Evolutionary conservation across 352 stramenopile genomes (phyloP).

Genomic region (Pythium folliculosum): DNA sequence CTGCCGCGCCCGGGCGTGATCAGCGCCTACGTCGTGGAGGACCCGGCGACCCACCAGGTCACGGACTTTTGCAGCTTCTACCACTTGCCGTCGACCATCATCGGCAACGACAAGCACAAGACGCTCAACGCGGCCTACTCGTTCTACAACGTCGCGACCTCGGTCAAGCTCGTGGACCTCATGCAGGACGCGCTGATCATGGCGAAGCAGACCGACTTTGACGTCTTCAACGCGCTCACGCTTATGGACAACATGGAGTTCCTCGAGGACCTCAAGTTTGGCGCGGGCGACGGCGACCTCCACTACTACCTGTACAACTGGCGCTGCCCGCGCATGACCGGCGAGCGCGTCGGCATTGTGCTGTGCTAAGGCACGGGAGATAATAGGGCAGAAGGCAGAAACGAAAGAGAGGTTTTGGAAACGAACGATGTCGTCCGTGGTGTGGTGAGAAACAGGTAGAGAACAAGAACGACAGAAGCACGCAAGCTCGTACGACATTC

Average conservation of each 20-base stretch:
- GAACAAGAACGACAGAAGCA: neutral
- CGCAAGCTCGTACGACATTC: too few relatives aligned
- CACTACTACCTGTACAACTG: conserved; percentile 82
- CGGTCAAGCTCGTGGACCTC: conserved; percentile 49
- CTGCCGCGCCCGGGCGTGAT: conserved; percentile 95
- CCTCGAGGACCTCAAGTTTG: conserved; percentile 56
- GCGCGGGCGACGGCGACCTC: conserved; percentile 51
- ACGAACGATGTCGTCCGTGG: too few relatives aligned
- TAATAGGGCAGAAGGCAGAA: too few relatives aligned
- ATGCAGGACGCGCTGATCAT: conserved; percentile 70
- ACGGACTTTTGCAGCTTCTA: conserved; percentile 97
- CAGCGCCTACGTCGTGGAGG: conserved; percentile 91
- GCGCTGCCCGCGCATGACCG: conserved; percentile 53
- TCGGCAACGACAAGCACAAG: conserved; percentile 94
- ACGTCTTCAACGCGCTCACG: conserved; percentile 72
- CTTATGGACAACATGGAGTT: conserved; percentile 67
- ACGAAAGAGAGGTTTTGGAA: too few relatives aligned
- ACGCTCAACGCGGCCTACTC: conserved; percentile 97
- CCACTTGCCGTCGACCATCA: conserved; percentile 96
- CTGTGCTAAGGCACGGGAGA: conserved; percentile 17
- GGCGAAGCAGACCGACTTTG: conserved; percentile 51
- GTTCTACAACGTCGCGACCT: conserved; percentile 96
- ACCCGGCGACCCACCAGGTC: conserved; percentile 65
- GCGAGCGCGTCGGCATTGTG: conserved; percentile 53
- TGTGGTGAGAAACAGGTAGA: too few relatives aligned